Evolutionary conservation across 2,329 filamentous ascomycete genomes (phyloP), one percentile per base, ranked within the genome.

Genomic region (Penicillium digitatum): DNA sequence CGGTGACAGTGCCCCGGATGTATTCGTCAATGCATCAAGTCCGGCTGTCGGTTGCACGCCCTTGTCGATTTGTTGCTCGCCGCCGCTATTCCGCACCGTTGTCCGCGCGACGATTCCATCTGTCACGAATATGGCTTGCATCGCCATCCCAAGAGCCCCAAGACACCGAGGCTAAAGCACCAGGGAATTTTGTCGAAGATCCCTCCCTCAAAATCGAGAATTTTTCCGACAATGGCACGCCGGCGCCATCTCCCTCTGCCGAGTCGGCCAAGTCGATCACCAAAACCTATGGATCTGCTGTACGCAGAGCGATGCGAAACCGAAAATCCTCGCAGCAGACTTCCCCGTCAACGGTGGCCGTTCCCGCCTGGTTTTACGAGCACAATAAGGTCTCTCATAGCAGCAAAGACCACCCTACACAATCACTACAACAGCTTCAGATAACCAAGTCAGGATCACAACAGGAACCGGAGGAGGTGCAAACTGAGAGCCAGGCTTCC

Each of bases 311-410:
- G 12, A 68, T 72, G 65, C 70, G 72, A 45, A 74, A 73, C 46
- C 66, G 61, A 44, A 70, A 65, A 54, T 48, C 59, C 1, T 47
- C 59, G 6, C 61, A 64, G 20, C 63, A 70, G 31, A 54, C 44
- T 34, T 42, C 54, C 8, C 43, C 64, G 2, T 61, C 63, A 4
- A 55, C 55, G 5, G 62, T 68, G 5, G 65, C 62, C 2, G 62
- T 76, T 22, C 74, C 74, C 1, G 55, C 66, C 6, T 76, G 74
- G 74, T 75, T 76, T 44, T 60, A 65, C 20, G 67, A 72, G 45
- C 64, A 65, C 14, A 75, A 76, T 57, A 65, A 68, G 1, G 54
- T 72, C 14, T 58, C 66, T 31, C 62, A 66, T 37, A 55, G 63
- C 44, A 43, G 52, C 14, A 55, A 62, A 6, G 56, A 42, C 14